Percentiles rank a stretch among this genome's conserved stretches.
Conservation (phyloP, 345 rosid genomes). For the Salix suchowensis region DNA sequence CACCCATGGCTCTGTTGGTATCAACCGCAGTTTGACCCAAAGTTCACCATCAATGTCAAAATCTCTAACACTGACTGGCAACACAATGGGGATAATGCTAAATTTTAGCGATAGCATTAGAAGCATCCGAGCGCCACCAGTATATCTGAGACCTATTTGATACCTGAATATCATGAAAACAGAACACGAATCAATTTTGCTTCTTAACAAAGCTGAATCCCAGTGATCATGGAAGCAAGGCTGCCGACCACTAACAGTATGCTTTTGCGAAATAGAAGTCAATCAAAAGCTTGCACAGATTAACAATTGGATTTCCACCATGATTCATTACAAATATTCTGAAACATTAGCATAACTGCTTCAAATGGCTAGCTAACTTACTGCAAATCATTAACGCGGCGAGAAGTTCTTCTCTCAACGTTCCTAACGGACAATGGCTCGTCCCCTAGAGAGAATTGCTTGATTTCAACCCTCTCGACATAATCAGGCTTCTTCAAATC, state of each 20-base stretch:
- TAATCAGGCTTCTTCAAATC: slow-evolving; percentile 87
- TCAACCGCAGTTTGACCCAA: slow-evolving; percentile 95
- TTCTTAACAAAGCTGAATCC: background rate
- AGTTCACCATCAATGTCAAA: slow-evolving; percentile 98
- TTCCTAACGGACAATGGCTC: slow-evolving; percentile 93
- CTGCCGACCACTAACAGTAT: background rate
- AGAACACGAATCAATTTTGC: slow-evolving; percentile 18
- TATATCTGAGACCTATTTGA: slow-evolving; percentile 91
- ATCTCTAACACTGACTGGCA: slow-evolving; percentile 92
- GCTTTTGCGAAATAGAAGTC: background rate
- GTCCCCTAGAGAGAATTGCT: slow-evolving; percentile 90
- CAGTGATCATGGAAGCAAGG: background rate
- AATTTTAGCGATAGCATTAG: slow-evolving; percentile 83
- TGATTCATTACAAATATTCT: background rate
- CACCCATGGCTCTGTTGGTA: slow-evolving; percentile 88
- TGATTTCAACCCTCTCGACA: slow-evolving; percentile 86
- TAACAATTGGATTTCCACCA: background rate
- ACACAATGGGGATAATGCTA: slow-evolving; percentile 70
- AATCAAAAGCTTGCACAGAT: background rate
- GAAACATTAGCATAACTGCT: background rate
- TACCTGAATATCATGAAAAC: slow-evolving; percentile 50
- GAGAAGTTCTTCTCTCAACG: slow-evolving; percentile 92
- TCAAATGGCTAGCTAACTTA: slow-evolving; percentile 35
- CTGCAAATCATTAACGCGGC: slow-evolving; percentile 92
- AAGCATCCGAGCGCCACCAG: slow-evolving; percentile 95